Evolutionary conservation across 2,329 filamentous ascomycete genomes (phyloP).

Genomic region (Grosmannia clavigera): DNA sequence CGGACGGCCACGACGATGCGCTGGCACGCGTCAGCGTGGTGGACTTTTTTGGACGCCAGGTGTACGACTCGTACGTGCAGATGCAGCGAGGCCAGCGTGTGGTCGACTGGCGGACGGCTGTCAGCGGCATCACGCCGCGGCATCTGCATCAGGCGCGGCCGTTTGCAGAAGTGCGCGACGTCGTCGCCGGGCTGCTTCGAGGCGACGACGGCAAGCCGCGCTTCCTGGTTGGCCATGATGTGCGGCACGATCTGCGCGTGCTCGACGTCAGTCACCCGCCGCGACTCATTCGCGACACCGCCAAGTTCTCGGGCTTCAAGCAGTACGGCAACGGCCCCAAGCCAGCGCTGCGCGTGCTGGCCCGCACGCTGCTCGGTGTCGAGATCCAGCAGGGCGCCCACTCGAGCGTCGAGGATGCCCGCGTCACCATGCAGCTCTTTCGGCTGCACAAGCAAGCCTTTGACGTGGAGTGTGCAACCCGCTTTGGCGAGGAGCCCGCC

Average conservation of each 20-base stretch:
- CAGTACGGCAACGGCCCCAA: slow-evolving; percentile 56
- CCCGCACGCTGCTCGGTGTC: slow-evolving; percentile 42
- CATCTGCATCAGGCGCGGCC: slow-evolving; percentile 57
- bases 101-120: slow-evolving; percentile 78
- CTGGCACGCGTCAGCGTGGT: slow-evolving; percentile 82
- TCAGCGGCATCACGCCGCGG: slow-evolving; percentile 68
- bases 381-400: slow-evolving; percentile 53
- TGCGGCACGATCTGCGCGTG: slow-evolving; percentile 66
- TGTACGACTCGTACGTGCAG: slow-evolving; percentile 88
- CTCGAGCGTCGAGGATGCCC: slow-evolving; percentile 66
- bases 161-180: slow-evolving; percentile 66
- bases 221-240: slow-evolving; percentile 72
- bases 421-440: slow-evolving; percentile 83
- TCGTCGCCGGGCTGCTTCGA: slow-evolving; percentile 56
- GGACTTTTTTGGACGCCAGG: slow-evolving; percentile 82
- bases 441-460: slow-evolving; percentile 72
- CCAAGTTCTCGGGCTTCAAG: slow-evolving; percentile 61
- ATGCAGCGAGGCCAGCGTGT: slow-evolving; percentile 64
- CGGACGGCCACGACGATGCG: slow-evolving; percentile 55
- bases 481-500: slow-evolving; percentile 27
- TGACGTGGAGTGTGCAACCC: slow-evolving; percentile 64
- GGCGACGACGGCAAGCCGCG: slow-evolving; percentile 28
- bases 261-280: slow-evolving; percentile 69
- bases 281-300: slow-evolving; percentile 73
- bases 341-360: slow-evolving; percentile 50